Base-by-base conservation (phyloP, 2,329 filamentous ascomycete genomes). In the Pseudocercospora vitis region DNA sequence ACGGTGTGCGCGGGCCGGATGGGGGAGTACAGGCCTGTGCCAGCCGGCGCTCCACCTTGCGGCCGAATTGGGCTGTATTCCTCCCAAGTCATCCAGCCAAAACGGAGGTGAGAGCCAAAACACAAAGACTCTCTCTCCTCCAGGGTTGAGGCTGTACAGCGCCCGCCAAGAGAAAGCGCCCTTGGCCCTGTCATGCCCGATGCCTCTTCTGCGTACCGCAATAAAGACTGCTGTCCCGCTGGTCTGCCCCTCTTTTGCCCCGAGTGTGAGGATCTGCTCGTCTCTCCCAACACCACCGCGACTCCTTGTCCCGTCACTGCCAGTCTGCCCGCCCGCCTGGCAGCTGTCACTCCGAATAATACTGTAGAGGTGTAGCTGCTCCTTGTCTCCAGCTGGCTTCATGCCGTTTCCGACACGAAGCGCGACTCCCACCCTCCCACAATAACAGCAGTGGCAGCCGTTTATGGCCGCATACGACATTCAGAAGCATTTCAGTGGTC, bases 401-500 rank as follows among this genome's bases (percentile, higher is more conserved):
- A 51, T 45, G 48, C 42, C 35, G 37, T 32, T 45, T 42, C 33
- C 19, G 33, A 19, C 16, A 19, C 48, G 24, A 23, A 23, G 23
- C 48, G 48, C 48, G 26, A 21, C 37, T 42, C 37, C 37, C 29
- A 24, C 11, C 28, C n/a, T 39, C 37, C 33, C 21, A 28, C 42
- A 47, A 52, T 52, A 47, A 52, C 50, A 40, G 37, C 37, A 24
- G 48, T 24, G 18, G 26, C 48, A 33, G 53, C 56, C 50, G 35
- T 58, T 44, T 50, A 69, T 69, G 67, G 67, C 67, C 58, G 65
- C 64, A 47, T 61, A 60, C 46, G 57, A 66, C 46, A 68, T 69
- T 50, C 53, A 67, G 52, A 61, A 63, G 46, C 66, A 68, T 42
- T 67, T 69, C 55, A 63, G 64, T 48, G 63, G 65, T 35, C 58